Evolutionary conservation across 371 early-diverging fungal species (phyloP).

Genomic region (Furculomyces boomerangus): DNA sequence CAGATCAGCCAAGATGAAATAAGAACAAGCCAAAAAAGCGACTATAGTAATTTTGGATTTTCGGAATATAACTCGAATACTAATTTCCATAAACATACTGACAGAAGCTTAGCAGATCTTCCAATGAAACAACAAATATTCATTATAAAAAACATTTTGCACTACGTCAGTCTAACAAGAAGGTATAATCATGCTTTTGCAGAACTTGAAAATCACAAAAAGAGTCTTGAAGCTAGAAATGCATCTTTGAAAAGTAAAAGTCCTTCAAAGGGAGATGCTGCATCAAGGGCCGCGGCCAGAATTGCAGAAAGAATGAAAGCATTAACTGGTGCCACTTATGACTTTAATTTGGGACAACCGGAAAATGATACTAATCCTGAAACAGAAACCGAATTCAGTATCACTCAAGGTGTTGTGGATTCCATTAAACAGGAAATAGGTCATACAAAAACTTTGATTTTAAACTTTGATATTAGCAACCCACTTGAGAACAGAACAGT

Average conservation of each 20-base stretch:
- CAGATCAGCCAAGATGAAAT: no score
- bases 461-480: not conserved
- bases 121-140: no score
- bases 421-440: slow-evolving; percentile 4
- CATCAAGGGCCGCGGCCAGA: slow-evolving; percentile 19
- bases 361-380: slow-evolving; percentile 6
- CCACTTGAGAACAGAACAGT: not conserved
- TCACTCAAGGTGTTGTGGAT: slow-evolving; percentile 4
- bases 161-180: no score
- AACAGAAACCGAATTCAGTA: slow-evolving; percentile 7
- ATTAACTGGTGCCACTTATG: slow-evolving; percentile 23
- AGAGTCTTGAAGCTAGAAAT: not conserved
- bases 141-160: no score
- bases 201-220: no score
- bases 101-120: no score
- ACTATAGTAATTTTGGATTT: no score
- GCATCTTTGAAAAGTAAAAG: no score
- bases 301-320: slow-evolving; percentile 39
- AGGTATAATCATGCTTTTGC: no score
- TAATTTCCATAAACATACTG: no score
- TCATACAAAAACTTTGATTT: not conserved
- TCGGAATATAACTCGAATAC: no score
- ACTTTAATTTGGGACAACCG: not conserved
- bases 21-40: no score
- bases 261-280: slow-evolving; percentile 5